These are phyloP conservation scores for Xerocomus spinulosus DNA, from an alignment of 768 basidiomycete species.

Conservation along the genomic window DNA sequence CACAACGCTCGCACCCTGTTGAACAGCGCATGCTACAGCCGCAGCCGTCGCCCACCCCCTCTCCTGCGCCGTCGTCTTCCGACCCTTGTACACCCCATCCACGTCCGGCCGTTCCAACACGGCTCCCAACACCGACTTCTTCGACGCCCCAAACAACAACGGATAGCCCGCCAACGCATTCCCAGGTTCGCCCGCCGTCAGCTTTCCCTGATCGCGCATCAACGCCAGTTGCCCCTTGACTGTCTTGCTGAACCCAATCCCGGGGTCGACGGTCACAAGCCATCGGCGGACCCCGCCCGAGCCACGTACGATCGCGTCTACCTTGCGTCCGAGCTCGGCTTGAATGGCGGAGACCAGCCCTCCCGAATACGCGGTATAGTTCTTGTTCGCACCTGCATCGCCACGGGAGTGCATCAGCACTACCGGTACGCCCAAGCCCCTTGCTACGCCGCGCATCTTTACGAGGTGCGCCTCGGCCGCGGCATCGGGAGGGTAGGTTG, in stretches of 20 bases:
- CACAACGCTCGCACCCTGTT: slow-evolving; percentile 67
- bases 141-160: slow-evolving; percentile 69
- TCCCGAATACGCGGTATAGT: slow-evolving; percentile 47
- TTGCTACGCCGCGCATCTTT: slow-evolving; percentile 63
- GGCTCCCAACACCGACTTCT: slow-evolving; percentile 79
- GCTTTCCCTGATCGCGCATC: slow-evolving; percentile 45
- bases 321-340: slow-evolving; percentile 65
- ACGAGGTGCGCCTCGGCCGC: slow-evolving; percentile 38
- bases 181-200: slow-evolving; percentile 41
- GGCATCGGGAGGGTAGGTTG: slow-evolving; percentile 38
- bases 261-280: slow-evolving; percentile 88
- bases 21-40: slow-evolving; percentile 66
- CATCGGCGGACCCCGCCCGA: slow-evolving; percentile 75
- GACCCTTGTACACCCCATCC: slow-evolving; percentile 38
- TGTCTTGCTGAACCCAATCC: slow-evolving; percentile 91
- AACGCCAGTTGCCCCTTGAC: slow-evolving; percentile 68
- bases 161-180: slow-evolving; percentile 60
- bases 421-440: slow-evolving; percentile 67
- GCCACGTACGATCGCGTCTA: slow-evolving; percentile 60
- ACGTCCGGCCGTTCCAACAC: slow-evolving; percentile 49
- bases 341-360: slow-evolving; percentile 63
- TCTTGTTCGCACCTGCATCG: slow-evolving; percentile 71
- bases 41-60: slow-evolving; percentile 77
- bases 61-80: slow-evolving; percentile 58
- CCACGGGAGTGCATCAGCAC: slow-evolving; percentile 94